Base-by-base conservation (phyloP, 1,284 basidiomycete species). In the Tilletia caries region DNA sequence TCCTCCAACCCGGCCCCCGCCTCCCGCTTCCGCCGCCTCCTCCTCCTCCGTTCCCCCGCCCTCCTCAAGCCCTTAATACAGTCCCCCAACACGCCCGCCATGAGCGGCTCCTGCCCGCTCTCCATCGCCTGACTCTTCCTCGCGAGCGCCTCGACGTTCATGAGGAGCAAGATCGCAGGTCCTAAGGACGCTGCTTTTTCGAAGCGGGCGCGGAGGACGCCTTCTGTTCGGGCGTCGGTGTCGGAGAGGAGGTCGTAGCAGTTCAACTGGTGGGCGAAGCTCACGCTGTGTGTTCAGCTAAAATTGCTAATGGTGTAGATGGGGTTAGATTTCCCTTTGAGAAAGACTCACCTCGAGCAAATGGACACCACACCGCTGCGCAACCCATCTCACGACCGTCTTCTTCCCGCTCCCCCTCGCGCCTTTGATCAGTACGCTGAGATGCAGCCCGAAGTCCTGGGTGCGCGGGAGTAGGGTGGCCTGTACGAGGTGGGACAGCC, bases 231-330 rank as follows among this genome's bases (percentile, higher is more conserved):
- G 1, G 86, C 85, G 65, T 91, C 89, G 34, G 88, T 91, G 69
- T 98, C 95, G 1, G 90, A 91, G 13, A 95, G 81, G 15, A 95
- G 82, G 70, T 92, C 89, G 79, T 90, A 97, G 82, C 92, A 95
- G 74, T 95, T 90, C 54, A 95, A 86, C 92, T 93, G 68, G 8
- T 60, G n/a, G n/a, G 3, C 8, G 46, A 1, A 29, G 50, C 6
- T 23, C 20, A 48, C 20, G 15, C 27, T 25, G 37, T 41, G 37
- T 41, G 37, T 15, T 41, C 37, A 41, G 37, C 15, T 15, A 41
- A 2, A 41, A 41, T 41, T 41, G 37, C 8, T 6, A 41, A 41
- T 1, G 15, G 50, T n/a, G 8, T 3, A 15, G 20, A 25, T 2
- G 37, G 65, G 12, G 41, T 27, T 18, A 46, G 46, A n/a, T n/a